These are phyloP conservation scores for Candida broadrunensis DNA, from an alignment of 805 yeast species.

Conservation along the genomic window DNA sequence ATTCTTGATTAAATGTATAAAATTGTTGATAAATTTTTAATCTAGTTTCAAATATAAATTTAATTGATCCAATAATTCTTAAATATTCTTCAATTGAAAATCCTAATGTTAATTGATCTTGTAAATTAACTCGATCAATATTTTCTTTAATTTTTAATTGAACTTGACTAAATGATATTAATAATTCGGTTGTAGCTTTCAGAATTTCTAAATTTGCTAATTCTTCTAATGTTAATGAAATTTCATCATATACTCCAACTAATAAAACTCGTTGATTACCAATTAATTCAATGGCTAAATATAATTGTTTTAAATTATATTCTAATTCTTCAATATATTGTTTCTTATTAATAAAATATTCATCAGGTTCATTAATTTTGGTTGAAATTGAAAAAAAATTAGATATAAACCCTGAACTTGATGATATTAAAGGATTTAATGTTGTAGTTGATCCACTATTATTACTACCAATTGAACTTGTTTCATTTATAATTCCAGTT, in stretches of 20 bases:
- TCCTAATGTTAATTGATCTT: slow-evolving; percentile 83
- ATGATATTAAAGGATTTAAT: neutral
- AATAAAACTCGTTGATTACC: slow-evolving; percentile 75
- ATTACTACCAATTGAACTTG: slow-evolving; percentile 9
- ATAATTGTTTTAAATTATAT: slow-evolving; percentile 63
- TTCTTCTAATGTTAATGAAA: slow-evolving; percentile 46
- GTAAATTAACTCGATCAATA: slow-evolving; percentile 73
- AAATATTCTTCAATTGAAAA: slow-evolving; percentile 85
- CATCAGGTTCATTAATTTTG: slow-evolving; percentile 75
- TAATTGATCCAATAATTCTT: slow-evolving; percentile 71
- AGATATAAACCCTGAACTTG: slow-evolving; percentile 56
- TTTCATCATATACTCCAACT: slow-evolving; percentile 68
- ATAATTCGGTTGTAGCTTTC: slow-evolving; percentile 57
- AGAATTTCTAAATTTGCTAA: slow-evolving; percentile 76
- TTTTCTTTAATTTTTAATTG: slow-evolving; percentile 71
- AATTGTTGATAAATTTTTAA: slow-evolving; percentile 47
- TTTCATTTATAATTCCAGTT: slow-evolving; percentile 7
- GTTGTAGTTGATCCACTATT: slow-evolving; percentile 4
- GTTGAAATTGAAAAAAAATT: slow-evolving; percentile 67
- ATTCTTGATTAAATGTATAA: slow-evolving; percentile 43
- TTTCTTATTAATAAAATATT: slow-evolving; percentile 68
- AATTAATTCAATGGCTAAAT: slow-evolving; percentile 70
- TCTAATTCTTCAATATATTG: slow-evolving; percentile 70
- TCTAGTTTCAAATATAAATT: slow-evolving; percentile 72
- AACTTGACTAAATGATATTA: slow-evolving; percentile 68